Evolutionary conservation across 805 yeast genomes (phyloP), one percentile per base, ranked within the genome.

Genomic region (Candida andamanensis): DNA sequence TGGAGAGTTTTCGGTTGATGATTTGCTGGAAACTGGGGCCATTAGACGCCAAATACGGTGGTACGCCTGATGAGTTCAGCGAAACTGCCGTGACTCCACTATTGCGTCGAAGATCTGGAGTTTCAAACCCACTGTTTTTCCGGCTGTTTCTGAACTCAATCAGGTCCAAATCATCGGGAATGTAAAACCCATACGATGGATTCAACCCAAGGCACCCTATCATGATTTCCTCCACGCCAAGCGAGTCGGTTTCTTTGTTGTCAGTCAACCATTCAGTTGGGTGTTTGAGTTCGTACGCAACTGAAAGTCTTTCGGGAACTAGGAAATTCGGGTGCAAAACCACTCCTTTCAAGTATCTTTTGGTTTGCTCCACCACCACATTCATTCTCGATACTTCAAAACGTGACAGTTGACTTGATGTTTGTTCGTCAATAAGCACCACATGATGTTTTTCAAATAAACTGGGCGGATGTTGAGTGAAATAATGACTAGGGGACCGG

Each of bases 261-360:
- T 44, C 42, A 3, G 34, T 26, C 16, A 55, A 25, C 59, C 59
- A 55, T 5, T 35, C 18, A 5, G 46, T 30, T 1, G 57, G 56
- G 28, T 37, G 29, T 12, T 36, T 29, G 3, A 42, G 31, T 31
- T 54, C 60, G 12, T 33, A 35, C 11, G 44, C 40, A 4, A 40
- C 18, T 5, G 46, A 28, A 6, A 37, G 14, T 17, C 56, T 40
- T 1, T 60, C 51, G 11, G 54, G 49, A 8, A 36, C 30, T 4
- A 65, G 37, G 23, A 75, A 54, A 27, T 69, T 62, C 1, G 80
- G 78, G 43, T 79, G 82, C 6, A 41, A 74, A 36, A 25, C 60
- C 43, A 46, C 69, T 67, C 7, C 58, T 47, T 14, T 49, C 47
- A 11, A 63, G 49, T 12, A 62, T 31, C 2, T 41, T 26, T 22